Base-by-base conservation (phyloP, 345 rosid species). In the Eucalyptus cloeziana region DNA sequence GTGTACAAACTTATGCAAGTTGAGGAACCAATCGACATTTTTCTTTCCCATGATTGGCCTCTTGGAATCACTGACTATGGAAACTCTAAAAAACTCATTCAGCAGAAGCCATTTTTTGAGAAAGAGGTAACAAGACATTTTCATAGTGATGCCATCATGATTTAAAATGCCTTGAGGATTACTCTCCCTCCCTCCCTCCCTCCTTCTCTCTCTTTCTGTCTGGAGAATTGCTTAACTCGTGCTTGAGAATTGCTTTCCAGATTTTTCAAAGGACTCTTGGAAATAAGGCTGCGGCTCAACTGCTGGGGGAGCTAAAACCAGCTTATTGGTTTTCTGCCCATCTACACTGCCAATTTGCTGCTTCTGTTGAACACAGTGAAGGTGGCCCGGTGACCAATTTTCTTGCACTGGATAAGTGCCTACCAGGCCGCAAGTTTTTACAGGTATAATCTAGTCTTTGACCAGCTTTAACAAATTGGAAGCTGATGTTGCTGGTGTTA, bases 31-130 rank as follows among this genome's bases (percentile, higher is more conserved):
- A 91, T 97, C 90, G 96, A 98, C 91, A 93, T 97, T 88, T 97
- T 98, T 90, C 97, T 98, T 89, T 97, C 99, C 71, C 99, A 98
- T 87, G 98, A 98, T 90, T 98, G 99, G 99, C 99, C 98, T 88
- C 92, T 94, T 92, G 98, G 98, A 47, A 95, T 97, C 87, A 94
- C 98, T 92, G 98, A 98, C 88, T 95, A 90, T 89, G 98, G 97
- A 90, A 92, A 98, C 89, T 94, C 95, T 90, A 86, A 90, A 87
- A 86, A 94, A 90, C 99, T 97, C 91, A 91, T 95, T 89, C 93
- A 81, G 27, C 69, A 90, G 51, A 98, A 98, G 85, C 94, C 85
- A 30, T 85, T 92, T 91, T 96, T 97, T 56, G 93, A 93, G 85
- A 86, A 94, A 88, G 98, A 97, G 98, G 99, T 95, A 89, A 40